Percentiles rank a stretch among this genome's conserved stretches.
phyloP scores from a whole-genome alignment of 495 filamentous ascomycete species.

The Hypoxylon fuscum region DNA sequence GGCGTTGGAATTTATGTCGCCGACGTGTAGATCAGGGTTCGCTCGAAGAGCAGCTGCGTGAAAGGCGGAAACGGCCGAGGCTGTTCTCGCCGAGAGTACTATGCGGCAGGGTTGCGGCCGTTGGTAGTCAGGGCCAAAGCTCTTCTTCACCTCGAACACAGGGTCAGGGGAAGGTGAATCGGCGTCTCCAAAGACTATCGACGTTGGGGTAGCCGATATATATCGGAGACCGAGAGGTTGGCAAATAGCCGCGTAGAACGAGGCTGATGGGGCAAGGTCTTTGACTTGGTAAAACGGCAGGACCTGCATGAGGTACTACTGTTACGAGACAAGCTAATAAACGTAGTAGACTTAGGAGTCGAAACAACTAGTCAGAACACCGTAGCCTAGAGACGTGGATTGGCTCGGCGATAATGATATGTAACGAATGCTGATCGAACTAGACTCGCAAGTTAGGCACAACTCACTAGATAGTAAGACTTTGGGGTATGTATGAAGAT shows the following conservation, averaged over 20 bases:
- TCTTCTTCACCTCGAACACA: slow-evolving; percentile 53
- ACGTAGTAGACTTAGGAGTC: slow-evolving; percentile 4
- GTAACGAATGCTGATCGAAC: slow-evolving; percentile 21
- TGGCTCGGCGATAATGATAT: slow-evolving; percentile 8
- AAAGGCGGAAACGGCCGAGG: slow-evolving; percentile 54
- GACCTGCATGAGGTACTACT: slow-evolving; percentile 41
- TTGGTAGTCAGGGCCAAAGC: slow-evolving; percentile 35
- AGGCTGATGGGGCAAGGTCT: slow-evolving; percentile 78
- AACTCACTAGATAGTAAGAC: slow-evolving; percentile 12
- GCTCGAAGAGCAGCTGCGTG: slow-evolving; percentile 53
- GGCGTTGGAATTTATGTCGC: slow-evolving; percentile 16
- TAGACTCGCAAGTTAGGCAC: slow-evolving; percentile 20
- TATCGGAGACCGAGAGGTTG: slow-evolving; percentile 79
- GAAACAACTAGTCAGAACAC: slow-evolving; percentile 3
- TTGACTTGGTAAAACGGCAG: slow-evolving; percentile 66
- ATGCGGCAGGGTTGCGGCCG: slow-evolving; percentile 49
- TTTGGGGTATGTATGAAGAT: slow-evolving; percentile 16
- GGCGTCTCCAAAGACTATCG: slow-evolving; percentile 44
- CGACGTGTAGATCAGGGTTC: slow-evolving; percentile 40
- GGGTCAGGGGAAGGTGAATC: slow-evolving; percentile 42
- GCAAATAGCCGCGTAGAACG: slow-evolving; percentile 79
- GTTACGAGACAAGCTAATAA: slow-evolving; percentile 12
- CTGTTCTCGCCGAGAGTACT: slow-evolving; percentile 51
- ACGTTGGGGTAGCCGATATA: slow-evolving; percentile 52
- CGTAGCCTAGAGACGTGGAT: slow-evolving; percentile 1